Conservation (phyloP, 345 rosid species). For the Cardamine resedifolia region DNA sequence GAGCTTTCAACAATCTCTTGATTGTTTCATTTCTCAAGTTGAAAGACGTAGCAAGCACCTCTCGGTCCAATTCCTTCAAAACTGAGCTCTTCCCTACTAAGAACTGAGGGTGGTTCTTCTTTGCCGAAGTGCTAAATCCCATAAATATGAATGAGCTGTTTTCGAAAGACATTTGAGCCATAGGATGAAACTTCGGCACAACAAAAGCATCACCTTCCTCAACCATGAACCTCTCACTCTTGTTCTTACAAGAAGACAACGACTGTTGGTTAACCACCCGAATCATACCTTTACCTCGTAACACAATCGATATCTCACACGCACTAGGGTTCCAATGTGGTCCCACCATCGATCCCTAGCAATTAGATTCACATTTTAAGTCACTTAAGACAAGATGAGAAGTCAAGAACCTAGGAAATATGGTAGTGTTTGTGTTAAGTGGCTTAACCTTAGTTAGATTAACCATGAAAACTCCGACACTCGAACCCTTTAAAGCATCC, state of each 20-base stretch:
- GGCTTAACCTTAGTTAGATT: conserved; percentile 49
- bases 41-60: conserved; percentile 54
- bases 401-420: not conserved
- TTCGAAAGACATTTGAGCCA: conserved; percentile 86
- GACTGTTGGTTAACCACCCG: conserved; percentile 50
- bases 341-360: conserved; percentile 89
- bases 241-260: conserved; percentile 36
- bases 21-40: conserved; percentile 53
- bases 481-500: conserved; percentile 42
- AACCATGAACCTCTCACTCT: conserved; percentile 55
- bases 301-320: conserved; percentile 64
- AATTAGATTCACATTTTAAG: not conserved
- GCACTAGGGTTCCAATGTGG: conserved; percentile 94
- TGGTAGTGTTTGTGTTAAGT: not conserved
- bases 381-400: not conserved
- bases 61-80: conserved; percentile 41
- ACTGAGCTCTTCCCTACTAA: conserved; percentile 68
- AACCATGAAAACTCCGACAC: conserved; percentile 65
- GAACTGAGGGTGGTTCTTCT: conserved; percentile 64
- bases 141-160: conserved; percentile 74
- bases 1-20: conserved; percentile 46
- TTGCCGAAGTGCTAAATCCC: conserved; percentile 73
- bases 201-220: conserved; percentile 73
- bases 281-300: conserved; percentile 76
- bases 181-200: conserved; percentile 72